Base-by-base conservation (phyloP, 768 basidiomycete species). In the Lentinula edodes region DNA sequence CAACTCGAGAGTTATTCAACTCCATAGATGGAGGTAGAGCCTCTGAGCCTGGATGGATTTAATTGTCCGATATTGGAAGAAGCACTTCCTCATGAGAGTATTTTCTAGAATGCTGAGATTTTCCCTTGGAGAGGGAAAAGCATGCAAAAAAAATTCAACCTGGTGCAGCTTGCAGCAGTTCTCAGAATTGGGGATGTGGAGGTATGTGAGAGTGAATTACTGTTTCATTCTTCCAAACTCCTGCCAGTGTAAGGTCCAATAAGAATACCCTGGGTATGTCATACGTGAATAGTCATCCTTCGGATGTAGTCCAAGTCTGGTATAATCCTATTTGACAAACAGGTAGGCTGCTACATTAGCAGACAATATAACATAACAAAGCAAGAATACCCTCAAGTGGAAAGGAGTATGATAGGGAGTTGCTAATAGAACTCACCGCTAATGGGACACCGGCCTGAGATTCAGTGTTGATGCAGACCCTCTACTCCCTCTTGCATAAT, bases 61-160 rank as follows among this genome's bases (percentile, higher is more conserved):
- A 65, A 13, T 64, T 67, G 52, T 71, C 63, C 15, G 69, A 52
- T 9, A 63, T 50, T 58, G 64, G 66, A 38, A 71, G 70, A 48
- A 65, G 2, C 56, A 67, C 61, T 66, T 75, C 75, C 46, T 68
- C 16, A 68, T 65, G 60, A 70, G 66, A 39, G 66, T 57, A 57
- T 60, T 54, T 58, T 66, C 66, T 28, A 66, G 57, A 62, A 73
- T 73, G 58, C 56, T 38, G 52, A 18, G 53, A 61, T 18, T 35
- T 54, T 2, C 35, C 36, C 48, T 58, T 62, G 63, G 80, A 74
- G 75, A 77, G 78, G 68, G 76, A 74, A 74, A 86, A 85, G 71
- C 78, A 83, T 42, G 85, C 83, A 52, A 78, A 83, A 52, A 86
- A 83, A 81, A 62, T 79, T 78, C n/a, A 87, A 69, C 1, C 48